Evolutionary conservation across 2,329 filamentous ascomycete genomes (phyloP).

Genomic region (Emergomyces africanus): DNA sequence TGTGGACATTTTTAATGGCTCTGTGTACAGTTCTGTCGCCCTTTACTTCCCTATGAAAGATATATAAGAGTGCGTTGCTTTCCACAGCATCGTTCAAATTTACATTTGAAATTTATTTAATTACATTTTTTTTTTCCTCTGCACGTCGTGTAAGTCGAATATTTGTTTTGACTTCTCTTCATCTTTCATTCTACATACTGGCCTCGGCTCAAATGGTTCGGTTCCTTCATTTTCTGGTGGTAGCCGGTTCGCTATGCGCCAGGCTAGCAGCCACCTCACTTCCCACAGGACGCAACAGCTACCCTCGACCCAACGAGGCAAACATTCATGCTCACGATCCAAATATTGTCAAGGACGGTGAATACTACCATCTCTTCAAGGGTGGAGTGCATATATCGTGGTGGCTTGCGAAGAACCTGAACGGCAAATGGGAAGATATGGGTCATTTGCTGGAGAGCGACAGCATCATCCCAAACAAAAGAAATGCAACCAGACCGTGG

Average conservation of each 20-base stretch:
- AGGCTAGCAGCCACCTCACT: neutral
- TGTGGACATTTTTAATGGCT: neutral
- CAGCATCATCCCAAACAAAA: conserved; percentile 18
- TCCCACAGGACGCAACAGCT: neutral
- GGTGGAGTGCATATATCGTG: conserved; percentile 18
- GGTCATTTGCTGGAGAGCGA: conserved; percentile 20
- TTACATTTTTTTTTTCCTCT: no score
- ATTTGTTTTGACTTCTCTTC: neutral
- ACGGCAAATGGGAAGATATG: conserved; percentile 21
- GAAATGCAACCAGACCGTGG: conserved; percentile 22
- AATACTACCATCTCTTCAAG: conserved; percentile 23
- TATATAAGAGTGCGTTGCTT: neutral
- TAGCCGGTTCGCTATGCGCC: neutral
- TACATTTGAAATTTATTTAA: neutral
- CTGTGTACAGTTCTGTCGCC: neutral
- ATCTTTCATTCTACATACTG: neutral
- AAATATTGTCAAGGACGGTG: conserved; percentile 18
- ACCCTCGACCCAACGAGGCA: neutral
- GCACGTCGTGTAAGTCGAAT: neutral
- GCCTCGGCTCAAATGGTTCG: neutral
- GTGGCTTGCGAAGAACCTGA: conserved; percentile 16
- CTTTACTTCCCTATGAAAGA: no score
- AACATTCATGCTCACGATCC: conserved; percentile 18
- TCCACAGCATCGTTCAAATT: neutral
- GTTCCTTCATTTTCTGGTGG: neutral